These are phyloP conservation scores for Globisporangium orthogonon DNA, from an alignment of 352 stramenopile genomes.

Conservation along the genomic window DNA sequence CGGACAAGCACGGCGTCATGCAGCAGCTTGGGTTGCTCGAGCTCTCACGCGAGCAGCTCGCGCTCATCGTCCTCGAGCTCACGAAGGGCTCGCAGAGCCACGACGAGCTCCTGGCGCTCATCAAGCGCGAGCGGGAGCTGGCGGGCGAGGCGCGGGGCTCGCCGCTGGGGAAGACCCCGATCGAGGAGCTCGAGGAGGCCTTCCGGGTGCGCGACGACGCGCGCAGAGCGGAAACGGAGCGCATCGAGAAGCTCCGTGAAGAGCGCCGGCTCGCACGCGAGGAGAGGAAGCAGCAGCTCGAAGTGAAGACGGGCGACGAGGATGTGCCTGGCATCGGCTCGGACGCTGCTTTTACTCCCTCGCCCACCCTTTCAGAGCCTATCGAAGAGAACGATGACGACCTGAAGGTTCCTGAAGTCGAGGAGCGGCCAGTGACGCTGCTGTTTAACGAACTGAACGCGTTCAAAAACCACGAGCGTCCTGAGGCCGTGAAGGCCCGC, in stretches of 20 bases:
- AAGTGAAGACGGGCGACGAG: conserved; percentile 14
- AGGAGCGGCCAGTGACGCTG: conserved; percentile 48
- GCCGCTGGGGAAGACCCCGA: conserved; percentile 27
- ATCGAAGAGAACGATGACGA: conserved; percentile 31
- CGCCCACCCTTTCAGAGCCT: conserved; percentile 1
- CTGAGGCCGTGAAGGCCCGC: conserved; percentile 36
- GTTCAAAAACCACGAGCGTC: conserved; percentile 35
- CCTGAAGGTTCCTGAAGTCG: conserved; percentile 37
- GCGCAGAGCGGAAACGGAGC: conserved; percentile 39
- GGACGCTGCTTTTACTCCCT: conserved; percentile 2
- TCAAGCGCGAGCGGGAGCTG: conserved; percentile 39
- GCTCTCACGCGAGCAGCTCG: conserved; percentile 49
- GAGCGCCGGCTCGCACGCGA: conserved; percentile 27
- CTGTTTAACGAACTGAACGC: conserved; percentile 47
- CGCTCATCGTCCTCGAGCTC: conserved; percentile 57
- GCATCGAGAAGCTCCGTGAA: conserved; percentile 49
- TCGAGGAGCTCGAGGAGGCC: conserved; percentile 46
- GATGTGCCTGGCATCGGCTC: conserved; percentile 12
- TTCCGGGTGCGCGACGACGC: conserved; percentile 46
- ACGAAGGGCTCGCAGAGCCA: conserved; percentile 30
- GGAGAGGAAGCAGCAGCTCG: conserved; percentile 16
- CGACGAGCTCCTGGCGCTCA: conserved; percentile 45
- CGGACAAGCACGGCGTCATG: conserved; percentile 37
- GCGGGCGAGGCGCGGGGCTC: conserved; percentile 7
- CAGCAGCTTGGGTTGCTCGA: conserved; percentile 54